These are phyloP conservation scores for Oryza meyeriana DNA, from an alignment of 176 grass and related monocot species.

Conservation along the genomic window DNA sequence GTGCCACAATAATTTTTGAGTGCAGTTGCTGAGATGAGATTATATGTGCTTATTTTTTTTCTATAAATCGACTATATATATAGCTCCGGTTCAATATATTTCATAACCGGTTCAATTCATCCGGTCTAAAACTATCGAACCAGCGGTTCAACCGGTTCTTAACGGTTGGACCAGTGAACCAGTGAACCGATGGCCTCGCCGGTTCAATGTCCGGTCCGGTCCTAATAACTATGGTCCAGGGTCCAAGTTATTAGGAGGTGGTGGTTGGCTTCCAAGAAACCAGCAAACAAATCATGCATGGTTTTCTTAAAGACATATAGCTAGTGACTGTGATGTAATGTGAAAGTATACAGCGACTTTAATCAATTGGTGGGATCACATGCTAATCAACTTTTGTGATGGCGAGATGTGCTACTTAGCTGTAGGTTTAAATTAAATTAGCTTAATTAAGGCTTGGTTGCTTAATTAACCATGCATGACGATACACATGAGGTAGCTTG, in stretches of 20 bases:
- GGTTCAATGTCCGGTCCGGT: too few species aligned
- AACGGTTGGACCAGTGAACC: too few species aligned
- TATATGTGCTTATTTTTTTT: too few species aligned
- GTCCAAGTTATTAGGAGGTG: constrained; percentile 21
- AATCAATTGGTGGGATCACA: constrained; percentile 13
- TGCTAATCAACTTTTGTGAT: constrained; percentile 37
- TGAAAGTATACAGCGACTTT: background rate
- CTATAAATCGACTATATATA: too few species aligned
- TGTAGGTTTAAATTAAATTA: background rate
- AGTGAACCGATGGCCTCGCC: too few species aligned
- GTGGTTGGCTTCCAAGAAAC: constrained; percentile 42
- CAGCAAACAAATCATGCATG: background rate
- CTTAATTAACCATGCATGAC: constrained; percentile 5
- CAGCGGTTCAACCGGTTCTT: too few species aligned
- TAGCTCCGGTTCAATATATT: too few species aligned
- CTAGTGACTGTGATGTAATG: background rate
- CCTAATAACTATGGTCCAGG: too few species aligned
- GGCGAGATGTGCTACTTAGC: background rate
- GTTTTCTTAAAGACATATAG: background rate
- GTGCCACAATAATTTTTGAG: too few species aligned
- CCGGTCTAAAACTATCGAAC: too few species aligned
- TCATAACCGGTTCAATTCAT: too few species aligned
- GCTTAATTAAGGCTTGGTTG: background rate
- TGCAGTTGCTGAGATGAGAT: too few species aligned
- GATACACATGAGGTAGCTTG: background rate